Base-by-base conservation (phyloP, 495 filamentous ascomycete species). In the Neurospora terricola region DNA sequence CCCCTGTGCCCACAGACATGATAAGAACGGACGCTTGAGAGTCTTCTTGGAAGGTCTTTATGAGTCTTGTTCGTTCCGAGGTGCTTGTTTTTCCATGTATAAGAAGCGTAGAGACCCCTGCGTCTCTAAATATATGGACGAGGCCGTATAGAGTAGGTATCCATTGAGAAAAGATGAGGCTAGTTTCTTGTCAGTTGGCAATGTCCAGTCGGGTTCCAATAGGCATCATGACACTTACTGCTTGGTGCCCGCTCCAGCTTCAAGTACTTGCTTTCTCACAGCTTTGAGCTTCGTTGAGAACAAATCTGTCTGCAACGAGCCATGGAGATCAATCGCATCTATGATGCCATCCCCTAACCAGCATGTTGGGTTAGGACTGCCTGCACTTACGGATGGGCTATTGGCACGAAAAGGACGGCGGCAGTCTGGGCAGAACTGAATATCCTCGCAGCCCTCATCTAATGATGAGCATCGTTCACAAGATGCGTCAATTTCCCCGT, bases 151-250 rank as follows among this genome's bases (percentile, higher is more conserved):
- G 75, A 38, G 82, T 83, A 8, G 76, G 78, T 23, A 82, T 87
- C 86, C 87, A 88, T 72, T 77, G 86, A 5, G 86, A 87, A 74
- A 88, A 88, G 10, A 88, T 79, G 73, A 88, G 83, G 43, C 86
- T 88, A 72, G 12, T 38, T 38, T 38, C 9, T 38, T 38, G 38
- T 38, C 38, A 38, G 38, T 38, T 38, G 38, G 38, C 9, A 38
- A 38, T 38, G 38, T 38, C 38, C 38, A 38, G 38, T 38, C 38
- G 6, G 38, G 38, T 38, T 38, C 38, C 38, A 38, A 38, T 38
- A 69, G 72, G 70, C 78, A 75, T 39, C 10, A 69, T 38, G n/a
- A 54, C 21, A 10, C 73, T 70, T 16, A 75, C 73, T 69, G 73
- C 62, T 75, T 75, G 18, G 40, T 70, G 5, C 34, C 38, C 8